These are phyloP conservation scores for Anisogramma anomala DNA, from an alignment of 2,329 filamentous ascomycete species.

Conservation along the genomic window DNA sequence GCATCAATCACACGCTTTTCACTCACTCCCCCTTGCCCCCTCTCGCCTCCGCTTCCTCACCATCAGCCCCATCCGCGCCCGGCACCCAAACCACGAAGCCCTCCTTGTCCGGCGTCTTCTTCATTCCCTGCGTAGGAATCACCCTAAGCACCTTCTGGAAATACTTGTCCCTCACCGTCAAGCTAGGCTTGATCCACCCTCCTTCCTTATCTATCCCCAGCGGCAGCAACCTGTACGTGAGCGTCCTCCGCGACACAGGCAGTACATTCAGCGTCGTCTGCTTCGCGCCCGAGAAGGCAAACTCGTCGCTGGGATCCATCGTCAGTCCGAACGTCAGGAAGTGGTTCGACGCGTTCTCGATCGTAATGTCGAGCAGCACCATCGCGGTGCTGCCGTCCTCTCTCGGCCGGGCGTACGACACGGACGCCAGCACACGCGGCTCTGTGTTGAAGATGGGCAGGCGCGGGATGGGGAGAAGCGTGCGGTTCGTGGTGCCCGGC, in stretches of 20 bases:
- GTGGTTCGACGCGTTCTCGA: slow-evolving; percentile 91
- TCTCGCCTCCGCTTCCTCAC: neutral
- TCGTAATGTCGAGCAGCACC: slow-evolving; percentile 44
- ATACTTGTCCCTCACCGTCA: slow-evolving; percentile 78
- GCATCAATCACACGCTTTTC: no score
- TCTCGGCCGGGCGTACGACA: slow-evolving; percentile 30
- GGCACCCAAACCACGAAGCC: slow-evolving; percentile 53
- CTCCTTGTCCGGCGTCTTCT: slow-evolving; percentile 43
- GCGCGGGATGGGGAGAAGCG: slow-evolving; percentile 64
- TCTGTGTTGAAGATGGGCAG: slow-evolving; percentile 73
- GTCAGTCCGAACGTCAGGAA: slow-evolving; percentile 84
- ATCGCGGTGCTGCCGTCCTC: slow-evolving; percentile 23
- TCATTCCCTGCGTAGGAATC: slow-evolving; percentile 64
- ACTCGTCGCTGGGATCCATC: slow-evolving; percentile 87
- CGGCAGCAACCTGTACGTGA: slow-evolving; percentile 66
- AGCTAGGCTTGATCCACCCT: slow-evolving; percentile 54
- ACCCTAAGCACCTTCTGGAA: slow-evolving; percentile 85
- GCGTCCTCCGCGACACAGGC: slow-evolving; percentile 62
- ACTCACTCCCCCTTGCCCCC: neutral
- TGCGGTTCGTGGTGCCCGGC: slow-evolving; percentile 40
- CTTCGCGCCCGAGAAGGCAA: slow-evolving; percentile 87
- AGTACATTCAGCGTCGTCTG: slow-evolving; percentile 67
- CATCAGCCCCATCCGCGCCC: slow-evolving; percentile 16
- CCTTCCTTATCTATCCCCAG: slow-evolving; percentile 47
- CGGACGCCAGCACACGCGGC: slow-evolving; percentile 65